phyloP scores from a whole-genome alignment of 768 basidiomycete species.

The Boletus tylopilopsis region DNA sequence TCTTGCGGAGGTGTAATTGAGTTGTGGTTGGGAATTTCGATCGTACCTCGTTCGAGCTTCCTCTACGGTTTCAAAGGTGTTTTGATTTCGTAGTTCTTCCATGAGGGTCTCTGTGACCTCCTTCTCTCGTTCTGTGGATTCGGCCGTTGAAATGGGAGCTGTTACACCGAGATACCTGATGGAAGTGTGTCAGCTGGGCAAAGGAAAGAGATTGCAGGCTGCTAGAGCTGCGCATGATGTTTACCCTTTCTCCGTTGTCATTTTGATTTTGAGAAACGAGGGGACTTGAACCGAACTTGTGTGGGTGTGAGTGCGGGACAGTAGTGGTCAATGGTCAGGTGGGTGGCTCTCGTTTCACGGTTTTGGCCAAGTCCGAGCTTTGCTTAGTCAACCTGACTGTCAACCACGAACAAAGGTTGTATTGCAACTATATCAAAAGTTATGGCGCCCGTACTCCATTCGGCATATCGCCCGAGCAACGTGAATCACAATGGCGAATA shows the following conservation, averaged over 20 bases:
- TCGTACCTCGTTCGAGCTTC: slow-evolving; percentile 82
- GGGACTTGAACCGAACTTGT: slow-evolving; percentile 4
- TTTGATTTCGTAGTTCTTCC: slow-evolving; percentile 83
- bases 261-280: slow-evolving; percentile 18
- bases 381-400: slow-evolving; percentile 29
- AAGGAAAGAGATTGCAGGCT: not conserved
- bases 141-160: slow-evolving; percentile 73
- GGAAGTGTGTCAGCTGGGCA: slow-evolving; percentile 11
- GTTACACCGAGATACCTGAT: slow-evolving; percentile 77
- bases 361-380: slow-evolving; percentile 3
- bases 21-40: slow-evolving; percentile 10
- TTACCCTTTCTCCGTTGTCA: slow-evolving; percentile 44
- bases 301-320: slow-evolving; percentile 5
- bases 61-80: slow-evolving; percentile 86
- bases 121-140: slow-evolving; percentile 75
- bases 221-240: slow-evolving; percentile 6
- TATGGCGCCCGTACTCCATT: no score
- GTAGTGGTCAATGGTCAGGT: slow-evolving; percentile 18
- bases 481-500: no score
- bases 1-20: slow-evolving; percentile 3
- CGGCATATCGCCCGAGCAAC: no score
- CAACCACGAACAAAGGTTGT: no score
- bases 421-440: no score
- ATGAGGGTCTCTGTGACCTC: slow-evolving; percentile 82
- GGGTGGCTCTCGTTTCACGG: no score